Base-by-base conservation (phyloP, 2,329 filamentous ascomycete species). In the Phialophora tarda region DNA sequence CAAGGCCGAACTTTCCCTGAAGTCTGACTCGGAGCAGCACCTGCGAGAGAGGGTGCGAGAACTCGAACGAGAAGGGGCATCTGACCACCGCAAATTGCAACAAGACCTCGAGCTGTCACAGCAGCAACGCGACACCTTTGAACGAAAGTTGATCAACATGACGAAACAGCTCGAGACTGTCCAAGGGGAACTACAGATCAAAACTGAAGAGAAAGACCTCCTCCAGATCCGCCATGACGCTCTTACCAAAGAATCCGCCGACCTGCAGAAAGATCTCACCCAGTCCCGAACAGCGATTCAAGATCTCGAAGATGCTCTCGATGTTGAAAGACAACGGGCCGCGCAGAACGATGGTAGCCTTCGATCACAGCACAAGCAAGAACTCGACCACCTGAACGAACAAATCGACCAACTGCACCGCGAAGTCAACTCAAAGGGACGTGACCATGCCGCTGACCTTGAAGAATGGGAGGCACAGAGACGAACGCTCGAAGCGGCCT, bases 391-490 rank as follows among this genome's bases (percentile, higher is more conserved):
- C 17, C 75, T 87, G n/a, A 78, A 80, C 67, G 79, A 82, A 68
- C 84, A 91, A 57, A 78, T 89, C 24, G 87, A 85, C 60, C 82
- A 84, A 61, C 80, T 91, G 4, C 86, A 89, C 65, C 84, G 87
- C 23, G 85, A 89, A 69, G 82, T 91, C 34, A 85, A 87, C 70
- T 87, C 91, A 71, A 90, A 88, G 70, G 88, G 91, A 72, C 89
- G 88, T 56, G 82, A 89, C 44, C 89, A 89, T 77, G 88, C 89
- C 65, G 86, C 89, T 64, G 88, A 91, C 73, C 86, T 85, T 75
- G 89, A 92, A 69, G 87, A 88, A 72, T 92, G 90, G 89, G 88
- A 90, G 61, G 85, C 84, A 7, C 86, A 89, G 73, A 88, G 84
- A 73, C 85, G 86, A 38, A 85, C 84, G 48, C 79, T 93, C 0